Evolutionary conservation across 1,284 basidiomycete species (phyloP), one percentile per base, ranked within the genome.

Genomic region (Naganishia cerealis): DNA sequence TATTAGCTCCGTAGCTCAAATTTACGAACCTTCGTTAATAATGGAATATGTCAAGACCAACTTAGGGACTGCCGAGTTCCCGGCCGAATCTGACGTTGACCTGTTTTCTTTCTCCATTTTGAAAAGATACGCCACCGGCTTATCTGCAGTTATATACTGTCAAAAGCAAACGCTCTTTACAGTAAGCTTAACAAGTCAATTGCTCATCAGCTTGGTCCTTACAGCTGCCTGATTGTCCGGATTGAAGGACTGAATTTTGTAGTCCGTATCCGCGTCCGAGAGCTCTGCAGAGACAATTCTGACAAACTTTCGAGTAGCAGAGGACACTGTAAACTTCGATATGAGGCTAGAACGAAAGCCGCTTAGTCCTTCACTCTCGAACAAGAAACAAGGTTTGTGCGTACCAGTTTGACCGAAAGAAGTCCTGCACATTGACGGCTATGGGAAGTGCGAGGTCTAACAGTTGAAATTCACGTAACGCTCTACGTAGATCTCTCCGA

Each of bases 391-490:
- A 26, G 9, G 12, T 33, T 38, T 2, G 8, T 26, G 69, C 78
- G 72, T 53, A 80, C 79, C 75, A 75, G 2, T 77, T 70, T 1
- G 79, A 77, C 24, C 81, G 67, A 77, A 82, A 82, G 70, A 80
- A 80, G 71, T 82, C 81, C 67, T 82, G 81, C 0, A 82, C 81
- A 65, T 82, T 82, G 68, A 82, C 80, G 3, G 80, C 79, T 46
- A 82, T 67, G 0, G 81, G 80, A 18, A 82, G 71, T 9, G 78
- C 75, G 67, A 80, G 76, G 48, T 75, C 75, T 0, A 82, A 65
- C 1, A 42, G 67, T 61, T 77, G 75, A 9, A 46, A 48, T 38
- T 50, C 29, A 29, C 66, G 38, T 26, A 54, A 63, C 15, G 40
- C 38, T 40, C 70, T 63, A 1, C 56, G 62, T 8, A 68, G 21